Percentiles rank a stretch among this genome's conserved stretches.
Conservation (phyloP, 1,139 yeast genomes). For the Yamadazyma sp. region DNA sequence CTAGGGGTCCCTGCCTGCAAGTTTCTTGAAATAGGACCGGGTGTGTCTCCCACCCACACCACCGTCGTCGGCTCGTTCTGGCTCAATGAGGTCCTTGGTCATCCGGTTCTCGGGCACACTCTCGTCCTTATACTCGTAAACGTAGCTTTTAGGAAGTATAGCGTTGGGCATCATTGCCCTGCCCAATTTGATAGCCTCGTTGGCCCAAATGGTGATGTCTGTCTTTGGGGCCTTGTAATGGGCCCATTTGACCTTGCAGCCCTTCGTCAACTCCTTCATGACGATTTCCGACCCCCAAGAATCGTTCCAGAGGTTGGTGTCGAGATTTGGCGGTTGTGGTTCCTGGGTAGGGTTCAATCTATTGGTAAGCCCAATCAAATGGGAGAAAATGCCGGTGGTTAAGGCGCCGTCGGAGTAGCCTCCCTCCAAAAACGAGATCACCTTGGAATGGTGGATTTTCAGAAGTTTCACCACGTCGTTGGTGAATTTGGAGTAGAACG, state of each 20-base stretch:
- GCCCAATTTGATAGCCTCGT: slow-evolving; percentile 66
- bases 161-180: slow-evolving; percentile 68
- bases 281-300: slow-evolving; percentile 65
- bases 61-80: slow-evolving; percentile 20
- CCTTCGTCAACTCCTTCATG: slow-evolving; percentile 65
- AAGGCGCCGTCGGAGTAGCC: slow-evolving; percentile 88
- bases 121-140: slow-evolving; percentile 31
- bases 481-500: slow-evolving; percentile 74
- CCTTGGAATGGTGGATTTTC: slow-evolving; percentile 58
- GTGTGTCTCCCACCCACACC: slow-evolving; percentile 38
- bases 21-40: slow-evolving; percentile 38
- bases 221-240: slow-evolving; percentile 51
- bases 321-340: slow-evolving; percentile 33
- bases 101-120: slow-evolving; percentile 22
- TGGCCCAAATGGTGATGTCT: slow-evolving; percentile 61
- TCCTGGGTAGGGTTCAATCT: slow-evolving; percentile 11
- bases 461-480: slow-evolving; percentile 71
- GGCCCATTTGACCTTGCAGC: slow-evolving; percentile 69
- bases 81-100: slow-evolving; percentile 30
- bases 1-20: not conserved
- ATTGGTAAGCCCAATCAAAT: slow-evolving; percentile 60
- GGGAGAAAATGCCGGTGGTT: slow-evolving; percentile 78
- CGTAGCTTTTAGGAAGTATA: slow-evolving; percentile 39
- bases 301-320: slow-evolving; percentile 49
- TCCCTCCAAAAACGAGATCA: slow-evolving; percentile 77